Evolutionary conservation across 176 grass and related monocot species (phyloP).

Genomic region (Ensete glaucum): DNA sequence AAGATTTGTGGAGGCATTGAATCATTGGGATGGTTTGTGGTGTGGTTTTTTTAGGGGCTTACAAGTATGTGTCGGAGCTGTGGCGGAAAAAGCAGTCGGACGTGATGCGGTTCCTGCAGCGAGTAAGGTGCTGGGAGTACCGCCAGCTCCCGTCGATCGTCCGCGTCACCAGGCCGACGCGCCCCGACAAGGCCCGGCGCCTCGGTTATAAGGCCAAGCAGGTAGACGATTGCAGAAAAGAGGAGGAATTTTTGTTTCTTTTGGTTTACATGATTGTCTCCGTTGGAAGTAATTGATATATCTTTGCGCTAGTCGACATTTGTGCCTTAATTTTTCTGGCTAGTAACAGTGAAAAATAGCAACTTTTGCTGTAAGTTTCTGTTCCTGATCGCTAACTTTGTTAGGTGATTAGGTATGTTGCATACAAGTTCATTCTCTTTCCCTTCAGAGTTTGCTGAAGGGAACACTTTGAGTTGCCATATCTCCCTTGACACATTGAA

Average conservation of each 20-base stretch:
- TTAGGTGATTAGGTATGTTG: too few species aligned
- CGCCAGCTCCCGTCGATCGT: constrained; percentile 14
- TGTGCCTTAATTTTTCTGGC: not conserved
- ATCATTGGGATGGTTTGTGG: not conserved
- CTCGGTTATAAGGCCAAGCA: constrained; percentile 16
- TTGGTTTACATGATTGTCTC: not conserved
- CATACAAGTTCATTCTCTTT: too few species aligned
- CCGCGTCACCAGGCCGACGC: constrained; percentile 8
- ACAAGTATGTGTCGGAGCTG: constrained; percentile 12
- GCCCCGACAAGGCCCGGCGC: constrained; percentile 8
- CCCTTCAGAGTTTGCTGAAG: too few species aligned
- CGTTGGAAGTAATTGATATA: not conserved
- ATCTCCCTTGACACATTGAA: too few species aligned
- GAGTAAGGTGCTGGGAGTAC: constrained; percentile 13
- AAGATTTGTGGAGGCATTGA: not conserved
- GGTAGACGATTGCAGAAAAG: not conserved
- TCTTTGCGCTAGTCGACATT: not conserved
- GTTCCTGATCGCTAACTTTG: too few species aligned
- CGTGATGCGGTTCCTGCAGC: constrained; percentile 13
- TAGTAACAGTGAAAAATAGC: too few species aligned
- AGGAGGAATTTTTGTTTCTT: not conserved
- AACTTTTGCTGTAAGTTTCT: too few species aligned
- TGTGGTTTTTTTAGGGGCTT: constrained; percentile 4
- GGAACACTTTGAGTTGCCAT: too few species aligned
- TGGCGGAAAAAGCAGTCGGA: constrained; percentile 20